These are phyloP conservation scores for Centrapalus pauciflorus DNA, from an alignment of 129 eudicot genomes.

Conservation along the genomic window DNA sequence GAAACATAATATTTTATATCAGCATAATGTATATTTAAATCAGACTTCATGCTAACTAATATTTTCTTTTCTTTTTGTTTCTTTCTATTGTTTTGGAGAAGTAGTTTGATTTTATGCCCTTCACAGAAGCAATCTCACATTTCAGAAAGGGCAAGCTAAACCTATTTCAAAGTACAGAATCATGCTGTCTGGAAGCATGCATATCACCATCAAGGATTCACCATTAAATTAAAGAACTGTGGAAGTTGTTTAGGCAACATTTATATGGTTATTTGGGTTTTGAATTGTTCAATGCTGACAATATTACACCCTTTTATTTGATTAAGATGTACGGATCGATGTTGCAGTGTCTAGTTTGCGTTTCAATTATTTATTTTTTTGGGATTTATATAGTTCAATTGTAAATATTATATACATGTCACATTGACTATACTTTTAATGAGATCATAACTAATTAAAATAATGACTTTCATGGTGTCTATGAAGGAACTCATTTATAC, in stretches of 20 bases:
- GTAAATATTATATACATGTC: background rate
- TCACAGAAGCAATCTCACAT: background rate
- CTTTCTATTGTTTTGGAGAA: background rate
- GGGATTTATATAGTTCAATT: background rate
- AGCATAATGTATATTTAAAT: background rate
- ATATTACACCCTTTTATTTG: background rate
- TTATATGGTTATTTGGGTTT: background rate
- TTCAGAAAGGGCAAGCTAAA: background rate
- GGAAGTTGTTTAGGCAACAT: background rate
- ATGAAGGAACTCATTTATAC: background rate
- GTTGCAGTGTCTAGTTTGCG: background rate
- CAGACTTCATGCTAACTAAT: background rate
- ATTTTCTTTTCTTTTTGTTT: background rate
- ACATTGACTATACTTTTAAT: background rate
- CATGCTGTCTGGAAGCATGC: conserved; percentile 9
- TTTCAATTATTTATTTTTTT: background rate
- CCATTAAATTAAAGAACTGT: background rate
- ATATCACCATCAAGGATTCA: conserved; percentile 10
- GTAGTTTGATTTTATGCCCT: background rate
- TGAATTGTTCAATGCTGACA: background rate
- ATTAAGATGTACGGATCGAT: background rate
- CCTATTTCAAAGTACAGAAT: background rate
- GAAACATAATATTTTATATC: background rate
- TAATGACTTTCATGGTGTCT: background rate
- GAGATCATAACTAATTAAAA: background rate